Percentiles rank a stretch among this genome's conserved stretches.
Conservation (phyloP, 2,329 filamentous ascomycete species). For the Ophiostoma triangulosporum region DNA sequence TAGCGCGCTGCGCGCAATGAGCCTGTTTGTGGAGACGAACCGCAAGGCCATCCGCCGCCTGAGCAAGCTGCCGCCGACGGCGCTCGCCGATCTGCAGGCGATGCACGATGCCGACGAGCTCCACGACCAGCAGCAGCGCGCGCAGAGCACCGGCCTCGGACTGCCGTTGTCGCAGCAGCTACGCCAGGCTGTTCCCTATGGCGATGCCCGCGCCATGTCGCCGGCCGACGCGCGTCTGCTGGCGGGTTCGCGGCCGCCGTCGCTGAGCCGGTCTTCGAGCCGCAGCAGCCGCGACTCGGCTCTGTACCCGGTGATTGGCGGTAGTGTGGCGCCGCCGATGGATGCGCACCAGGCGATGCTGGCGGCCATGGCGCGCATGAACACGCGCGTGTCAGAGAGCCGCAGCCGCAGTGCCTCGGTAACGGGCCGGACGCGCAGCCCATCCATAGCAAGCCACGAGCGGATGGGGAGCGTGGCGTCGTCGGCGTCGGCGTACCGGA, state of each 20-base stretch:
- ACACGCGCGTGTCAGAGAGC: not conserved
- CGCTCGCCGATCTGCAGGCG: not conserved
- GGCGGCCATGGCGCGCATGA: not conserved
- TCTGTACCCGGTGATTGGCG: not conserved
- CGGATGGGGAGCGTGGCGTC: not conserved
- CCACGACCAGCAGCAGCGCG: not conserved
- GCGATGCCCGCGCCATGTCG: not conserved
- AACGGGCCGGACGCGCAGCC: not conserved
- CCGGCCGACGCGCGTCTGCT: not conserved
- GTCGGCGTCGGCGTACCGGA: not conserved
- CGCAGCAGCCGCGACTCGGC: slow-evolving; percentile 9
- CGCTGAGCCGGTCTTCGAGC: slow-evolving; percentile 5
- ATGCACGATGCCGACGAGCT: not conserved
- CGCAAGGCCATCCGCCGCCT: slow-evolving; percentile 29
- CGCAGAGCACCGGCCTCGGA: too few relatives aligned
- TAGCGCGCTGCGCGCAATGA: slow-evolving; percentile 31
- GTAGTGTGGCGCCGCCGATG: not conserved
- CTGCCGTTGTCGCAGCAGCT: too few relatives aligned
- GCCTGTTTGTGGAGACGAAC: slow-evolving; percentile 29
- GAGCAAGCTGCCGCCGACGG: slow-evolving; percentile 23
- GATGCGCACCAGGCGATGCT: slow-evolving; percentile 1
- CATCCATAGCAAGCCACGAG: not conserved
- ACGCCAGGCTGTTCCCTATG: not conserved
- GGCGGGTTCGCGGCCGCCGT: not conserved
- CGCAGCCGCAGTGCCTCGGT: not conserved